phyloP scores from a whole-genome alignment of 345 rosid species.

The Carallia brachiata region DNA sequence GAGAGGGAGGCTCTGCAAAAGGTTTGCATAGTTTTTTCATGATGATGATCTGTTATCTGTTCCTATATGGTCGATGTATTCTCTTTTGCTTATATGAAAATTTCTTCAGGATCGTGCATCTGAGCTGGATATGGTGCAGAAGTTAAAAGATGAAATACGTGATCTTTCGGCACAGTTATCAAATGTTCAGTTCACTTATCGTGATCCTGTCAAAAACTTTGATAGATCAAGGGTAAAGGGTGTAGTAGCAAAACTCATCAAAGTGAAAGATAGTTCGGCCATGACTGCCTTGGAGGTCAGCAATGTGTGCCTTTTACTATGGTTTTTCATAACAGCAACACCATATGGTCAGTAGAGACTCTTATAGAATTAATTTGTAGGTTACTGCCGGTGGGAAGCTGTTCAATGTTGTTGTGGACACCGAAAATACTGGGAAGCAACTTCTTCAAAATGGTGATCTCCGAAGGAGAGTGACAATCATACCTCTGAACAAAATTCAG shows the following conservation, averaged over 20 bases:
- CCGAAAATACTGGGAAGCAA: conserved; percentile 87
- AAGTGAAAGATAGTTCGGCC: conserved; percentile 75
- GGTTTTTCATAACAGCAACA: not conserved
- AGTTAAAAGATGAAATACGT: conserved; percentile 72
- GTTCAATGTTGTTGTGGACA: conserved; percentile 87
- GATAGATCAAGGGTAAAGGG: conserved; percentile 96
- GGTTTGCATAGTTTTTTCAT: conserved; percentile 39
- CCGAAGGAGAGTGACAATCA: conserved; percentile 84
- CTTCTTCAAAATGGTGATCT: conserved; percentile 94
- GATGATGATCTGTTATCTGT: not conserved
- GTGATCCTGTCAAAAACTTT: conserved; percentile 83
- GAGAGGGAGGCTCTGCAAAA: conserved; percentile 89
- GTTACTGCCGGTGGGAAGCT: conserved; percentile 93
- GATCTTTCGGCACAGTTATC: conserved; percentile 69
- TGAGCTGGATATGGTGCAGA: conserved; percentile 65
- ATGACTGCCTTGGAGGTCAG: conserved; percentile 94
- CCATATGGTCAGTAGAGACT: conserved; percentile 7
- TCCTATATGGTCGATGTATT: conserved; percentile 9
- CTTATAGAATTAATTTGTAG: conserved; percentile 37
- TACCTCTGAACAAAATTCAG: conserved; percentile 90
- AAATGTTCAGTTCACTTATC: conserved; percentile 78
- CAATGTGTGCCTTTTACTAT: not conserved
- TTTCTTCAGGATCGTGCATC: conserved; percentile 63
- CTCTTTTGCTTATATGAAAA: conserved; percentile 15
- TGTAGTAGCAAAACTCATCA: conserved; percentile 85